Base-by-base conservation (phyloP, 2,329 filamentous ascomycete genomes). In the Botrytis aclada region DNA sequence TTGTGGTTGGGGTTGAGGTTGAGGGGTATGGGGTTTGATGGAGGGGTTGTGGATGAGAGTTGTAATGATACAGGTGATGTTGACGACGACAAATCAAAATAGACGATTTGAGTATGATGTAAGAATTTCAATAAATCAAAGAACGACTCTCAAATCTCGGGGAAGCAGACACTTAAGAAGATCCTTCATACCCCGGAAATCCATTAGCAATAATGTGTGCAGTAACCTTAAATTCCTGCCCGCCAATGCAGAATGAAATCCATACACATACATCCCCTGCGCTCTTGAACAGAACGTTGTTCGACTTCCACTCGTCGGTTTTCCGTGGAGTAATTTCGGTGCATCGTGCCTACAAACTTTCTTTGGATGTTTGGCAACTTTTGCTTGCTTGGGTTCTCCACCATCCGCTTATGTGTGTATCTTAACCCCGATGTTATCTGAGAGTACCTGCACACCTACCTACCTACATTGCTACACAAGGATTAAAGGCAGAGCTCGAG, bases 1-100 rank as follows among this genome's bases (percentile, higher is more conserved):
- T 89, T 85, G 58, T 1, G 22, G 86, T 95, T 97, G 79, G 91
- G 90, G 74, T 90, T 88, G 81, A 92, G 88, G 82, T 91, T 88
- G 75, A 96, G 84, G 91, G 90, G 74, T 90, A 6, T 18, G 41
- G 41, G 29, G n/a, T 91, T 88, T 22, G 43, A 45, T 20, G 7
- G 43, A 45, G 75, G 96, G 84, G 79, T 92, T 5, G 43, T 45
- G 43, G 43, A 20, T 22, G 43, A 20, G 43, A 45, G 43, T 45
- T 29, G 14, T 60, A 7, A 10, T 69, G 37, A 32, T n/a, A 32
- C 20, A 25, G 22, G 60, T 39, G 22, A 10, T n/a, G 4, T 37
- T 9, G 25, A 39, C n/a, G 32, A 62, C 6, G 4, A 39, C 12
- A 5, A n/a, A 39, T 62, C 22, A 62, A n/a, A 22, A 62, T 62